Evolutionary conservation across 2,329 filamentous ascomycete species (phyloP), one percentile per base, ranked within the genome.

Genomic region (Balansia obtecta): DNA sequence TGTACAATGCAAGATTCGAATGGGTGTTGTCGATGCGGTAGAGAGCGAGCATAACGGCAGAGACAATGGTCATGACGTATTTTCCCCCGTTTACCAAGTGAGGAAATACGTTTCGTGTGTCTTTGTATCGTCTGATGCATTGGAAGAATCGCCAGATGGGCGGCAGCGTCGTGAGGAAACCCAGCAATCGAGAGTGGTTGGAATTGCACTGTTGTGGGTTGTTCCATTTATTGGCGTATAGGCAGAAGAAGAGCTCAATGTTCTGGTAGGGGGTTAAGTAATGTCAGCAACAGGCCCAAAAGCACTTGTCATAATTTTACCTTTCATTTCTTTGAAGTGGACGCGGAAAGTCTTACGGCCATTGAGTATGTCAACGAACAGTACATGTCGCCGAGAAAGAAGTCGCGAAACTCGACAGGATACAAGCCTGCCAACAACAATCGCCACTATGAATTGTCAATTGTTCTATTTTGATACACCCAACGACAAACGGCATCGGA

Each of bases 341-440:
- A 27, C 27, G 27, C 27, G 27, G 34, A 5, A 37, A 5, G 11
- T 79, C 85, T 71, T 74, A 91, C 87, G 53, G 87, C 85, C 67
- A 88, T 87, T 15, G 85, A 79, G 66, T 98, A 98, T 6, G 90
- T 95, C 50, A 95, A 74, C 2, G 93, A 97, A 67, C 91, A 97
- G 66, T 95, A 95, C 75, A 97, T 96, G 64, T 98, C 93, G 48
- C 93, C 93, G 0, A 97, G 76, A 67, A 96, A 97, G 69, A 98
- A 97, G 67, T 98, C 93, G 52, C 90, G 81, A 65, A 97, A 98
- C 64, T 97, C 91, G 46, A 98, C 93, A 1, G 88, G 88, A 61
- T 94, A 96, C 18, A 95, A 65, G 4, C 90, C 90, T 13, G 91
- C 88, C 46, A 91, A 76, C 49, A 94, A 70, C 16, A 97, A 73